phyloP scores from a whole-genome alignment of 768 basidiomycete species.

The Tephrocybe rancida region DNA sequence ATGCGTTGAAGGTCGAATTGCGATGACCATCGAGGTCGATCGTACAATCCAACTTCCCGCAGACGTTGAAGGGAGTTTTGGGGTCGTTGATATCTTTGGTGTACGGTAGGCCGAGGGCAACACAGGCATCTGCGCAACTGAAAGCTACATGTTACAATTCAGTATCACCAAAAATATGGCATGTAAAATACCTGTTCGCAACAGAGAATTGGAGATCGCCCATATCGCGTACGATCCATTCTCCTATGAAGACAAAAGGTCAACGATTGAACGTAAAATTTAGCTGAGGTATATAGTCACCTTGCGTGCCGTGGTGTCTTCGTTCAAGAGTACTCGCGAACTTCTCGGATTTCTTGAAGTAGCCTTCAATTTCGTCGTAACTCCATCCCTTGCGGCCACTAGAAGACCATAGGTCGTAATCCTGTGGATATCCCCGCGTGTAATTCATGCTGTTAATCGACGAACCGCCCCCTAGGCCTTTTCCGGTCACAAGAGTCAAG shows the following conservation, averaged over 20 bases:
- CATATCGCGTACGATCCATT: slow-evolving; percentile 10
- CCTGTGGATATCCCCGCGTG: slow-evolving; percentile 26
- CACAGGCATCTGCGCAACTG: slow-evolving; percentile 12
- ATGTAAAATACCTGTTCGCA: background rate
- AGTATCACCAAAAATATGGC: background rate
- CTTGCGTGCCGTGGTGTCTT: slow-evolving; percentile 1
- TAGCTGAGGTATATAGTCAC: background rate
- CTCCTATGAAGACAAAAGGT: background rate
- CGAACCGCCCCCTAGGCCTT: slow-evolving; percentile 30
- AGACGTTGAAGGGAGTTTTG: slow-evolving; percentile 16
- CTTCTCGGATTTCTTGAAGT: slow-evolving; percentile 27
- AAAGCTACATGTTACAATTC: background rate
- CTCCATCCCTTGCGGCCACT: slow-evolving; percentile 29
- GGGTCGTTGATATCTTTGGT: slow-evolving; percentile 21
- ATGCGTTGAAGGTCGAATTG: slow-evolving; percentile 23
- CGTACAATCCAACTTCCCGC: slow-evolving; percentile 21
- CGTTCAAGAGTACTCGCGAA: background rate
- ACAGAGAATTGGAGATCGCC: background rate
- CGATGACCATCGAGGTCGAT: slow-evolving; percentile 20
- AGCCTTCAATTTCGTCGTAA: slow-evolving; percentile 25
- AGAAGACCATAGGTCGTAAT: slow-evolving; percentile 29
- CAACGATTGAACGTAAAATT: background rate
- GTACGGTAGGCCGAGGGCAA: slow-evolving; percentile 22
- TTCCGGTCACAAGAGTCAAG: slow-evolving; percentile 22
- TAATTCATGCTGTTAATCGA: slow-evolving; percentile 31